Percentiles rank a stretch among this genome's conserved stretches.
Conservation (phyloP, 1,139 yeast species). For the Blastobotrys buckinghamii region DNA sequence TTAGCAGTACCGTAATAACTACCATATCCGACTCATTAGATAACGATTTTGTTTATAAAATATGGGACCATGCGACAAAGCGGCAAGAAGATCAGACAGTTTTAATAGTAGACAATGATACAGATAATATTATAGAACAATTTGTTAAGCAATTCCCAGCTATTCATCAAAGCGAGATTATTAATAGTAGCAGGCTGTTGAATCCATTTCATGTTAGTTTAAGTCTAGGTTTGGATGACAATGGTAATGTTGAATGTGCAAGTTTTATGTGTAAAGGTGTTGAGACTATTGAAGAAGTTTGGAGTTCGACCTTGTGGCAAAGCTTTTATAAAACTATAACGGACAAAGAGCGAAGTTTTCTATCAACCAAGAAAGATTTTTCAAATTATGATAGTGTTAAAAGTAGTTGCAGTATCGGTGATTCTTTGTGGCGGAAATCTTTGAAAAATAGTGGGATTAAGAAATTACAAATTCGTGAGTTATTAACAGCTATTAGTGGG, state of each 20-base stretch:
- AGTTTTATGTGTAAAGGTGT: slow-evolving; percentile 3
- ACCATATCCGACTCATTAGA: slow-evolving; percentile 16
- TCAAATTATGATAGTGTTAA: neutral
- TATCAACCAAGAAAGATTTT: slow-evolving; percentile 1
- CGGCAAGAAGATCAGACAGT: slow-evolving; percentile 36
- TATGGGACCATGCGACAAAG: slow-evolving; percentile 34
- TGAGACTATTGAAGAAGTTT: neutral
- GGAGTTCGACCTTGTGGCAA: neutral
- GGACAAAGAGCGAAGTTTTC: neutral
- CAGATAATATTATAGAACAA: neutral
- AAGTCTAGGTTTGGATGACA: slow-evolving; percentile 3
- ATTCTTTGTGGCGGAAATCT: slow-evolving; percentile 1
- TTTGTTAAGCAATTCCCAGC: slow-evolving; percentile 3
- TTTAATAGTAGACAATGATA: slow-evolving; percentile 20
- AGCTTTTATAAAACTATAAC: slow-evolving; percentile 1
- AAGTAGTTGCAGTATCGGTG: neutral
- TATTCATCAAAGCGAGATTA: slow-evolving; percentile 1
- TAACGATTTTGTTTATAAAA: slow-evolving; percentile 25
- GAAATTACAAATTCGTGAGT: neutral
- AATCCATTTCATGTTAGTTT: slow-evolving; percentile 5
- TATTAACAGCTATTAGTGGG: slow-evolving; percentile 5
- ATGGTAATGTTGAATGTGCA: slow-evolving; percentile 4
- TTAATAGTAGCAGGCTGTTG: neutral
- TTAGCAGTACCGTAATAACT: slow-evolving; percentile 3
- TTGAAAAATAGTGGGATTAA: slow-evolving; percentile 5